Evolutionary conservation across 2,329 filamentous ascomycete species (phyloP).

Genomic region (Aspergillus fumigatus): DNA sequence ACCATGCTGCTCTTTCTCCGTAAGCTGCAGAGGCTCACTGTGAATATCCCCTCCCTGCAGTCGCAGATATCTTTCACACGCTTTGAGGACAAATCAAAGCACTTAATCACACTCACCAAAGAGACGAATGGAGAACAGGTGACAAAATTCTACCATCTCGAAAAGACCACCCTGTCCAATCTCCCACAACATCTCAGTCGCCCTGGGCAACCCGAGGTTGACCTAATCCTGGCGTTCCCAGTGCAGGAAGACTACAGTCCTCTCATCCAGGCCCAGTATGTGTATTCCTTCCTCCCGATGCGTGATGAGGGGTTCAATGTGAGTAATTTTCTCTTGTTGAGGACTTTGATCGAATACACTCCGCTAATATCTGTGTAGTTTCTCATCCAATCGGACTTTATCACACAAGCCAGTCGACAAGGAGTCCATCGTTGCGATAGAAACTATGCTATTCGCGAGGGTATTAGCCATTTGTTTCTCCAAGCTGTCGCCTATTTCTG

Average conservation of each 20-base stretch:
- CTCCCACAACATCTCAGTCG: neutral
- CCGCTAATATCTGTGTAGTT: conserved; percentile 1
- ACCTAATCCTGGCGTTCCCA: conserved; percentile 4
- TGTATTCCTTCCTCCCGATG: conserved; percentile 4
- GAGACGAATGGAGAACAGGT: no score
- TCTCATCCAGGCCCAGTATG: conserved; percentile 1
- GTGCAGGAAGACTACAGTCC: neutral
- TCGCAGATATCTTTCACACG: neutral
- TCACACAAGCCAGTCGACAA: conserved; percentile 4
- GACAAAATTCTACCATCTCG: neutral
- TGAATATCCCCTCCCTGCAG: neutral
- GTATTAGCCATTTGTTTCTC: neutral
- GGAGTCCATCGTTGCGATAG: neutral
- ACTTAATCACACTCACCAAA: no score
- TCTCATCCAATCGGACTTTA: conserved; percentile 7
- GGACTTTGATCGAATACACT: neutral
- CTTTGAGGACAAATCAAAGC: neutral
- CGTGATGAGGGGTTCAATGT: conserved; percentile 1
- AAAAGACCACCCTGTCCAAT: neutral
- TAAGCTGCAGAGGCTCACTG: neutral
- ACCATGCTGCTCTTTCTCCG: conserved; percentile 3
- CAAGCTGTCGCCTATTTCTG: neutral
- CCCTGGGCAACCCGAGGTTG: neutral
- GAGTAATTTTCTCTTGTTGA: neutral
- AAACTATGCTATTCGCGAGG: conserved; percentile 1